These are phyloP conservation scores for Tetrapisispora pingtungensis DNA, from an alignment of 805 yeast genomes.

Conservation along the genomic window DNA sequence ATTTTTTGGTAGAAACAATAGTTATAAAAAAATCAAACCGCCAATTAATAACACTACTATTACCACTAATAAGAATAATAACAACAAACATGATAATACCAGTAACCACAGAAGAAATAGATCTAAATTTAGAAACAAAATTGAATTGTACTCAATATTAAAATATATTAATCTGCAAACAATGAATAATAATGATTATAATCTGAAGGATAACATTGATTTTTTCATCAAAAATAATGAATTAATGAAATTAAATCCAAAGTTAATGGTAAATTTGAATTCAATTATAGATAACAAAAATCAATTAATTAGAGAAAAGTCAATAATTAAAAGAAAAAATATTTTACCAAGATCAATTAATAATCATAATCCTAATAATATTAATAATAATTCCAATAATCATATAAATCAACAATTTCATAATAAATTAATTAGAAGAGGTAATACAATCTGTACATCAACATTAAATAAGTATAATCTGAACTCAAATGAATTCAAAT, in stretches of 20 bases:
- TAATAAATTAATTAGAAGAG: background rate
- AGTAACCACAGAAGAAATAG: background rate
- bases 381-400: background rate
- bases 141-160: constrained; percentile 15
- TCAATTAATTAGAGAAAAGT: background rate
- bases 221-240: constrained; percentile 4
- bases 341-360: constrained; percentile 1
- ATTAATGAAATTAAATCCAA: constrained; percentile 4
- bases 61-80: background rate
- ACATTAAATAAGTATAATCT: constrained; percentile 2
- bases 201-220: constrained; percentile 2
- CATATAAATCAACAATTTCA: background rate
- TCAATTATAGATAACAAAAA: background rate
- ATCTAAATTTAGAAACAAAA: constrained; percentile 8
- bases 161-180: constrained; percentile 12
- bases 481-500: background rate
- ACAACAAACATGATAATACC: background rate
- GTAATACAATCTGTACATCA: constrained; percentile 1
- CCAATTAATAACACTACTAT: too few species aligned
- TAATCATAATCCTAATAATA: background rate
- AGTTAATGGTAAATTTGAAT: constrained; percentile 5
- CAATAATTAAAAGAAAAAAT: constrained; percentile 2
- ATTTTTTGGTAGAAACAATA: constrained; percentile 12
- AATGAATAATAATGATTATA: constrained; percentile 1
- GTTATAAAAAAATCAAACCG: background rate